A percentile compares a stretch with the other conserved stretches of the same genome.
phyloP scores from a whole-genome alignment of 2,329 filamentous ascomycete genomes.

The Herpotrichia juniperi region DNA sequence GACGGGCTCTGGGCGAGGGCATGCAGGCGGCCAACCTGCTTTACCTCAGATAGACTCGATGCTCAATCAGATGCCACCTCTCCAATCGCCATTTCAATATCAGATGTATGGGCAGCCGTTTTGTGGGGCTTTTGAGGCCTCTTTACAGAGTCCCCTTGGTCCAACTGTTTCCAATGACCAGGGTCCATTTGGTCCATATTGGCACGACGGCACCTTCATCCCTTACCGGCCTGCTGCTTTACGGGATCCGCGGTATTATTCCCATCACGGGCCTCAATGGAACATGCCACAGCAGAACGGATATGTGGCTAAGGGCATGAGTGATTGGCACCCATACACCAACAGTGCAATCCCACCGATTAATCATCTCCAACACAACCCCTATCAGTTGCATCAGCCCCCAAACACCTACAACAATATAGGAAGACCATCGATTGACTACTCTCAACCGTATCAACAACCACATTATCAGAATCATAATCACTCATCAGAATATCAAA shows the following conservation, averaged over 20 bases:
- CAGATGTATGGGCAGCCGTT: slow-evolving; percentile 47
- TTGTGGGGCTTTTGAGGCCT: slow-evolving; percentile 37
- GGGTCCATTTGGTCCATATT: slow-evolving; percentile 48
- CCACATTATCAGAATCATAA: slow-evolving; percentile 26
- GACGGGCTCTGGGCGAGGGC: slow-evolving; percentile 37
- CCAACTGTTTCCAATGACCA: slow-evolving; percentile 50
- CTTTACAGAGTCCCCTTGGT: slow-evolving; percentile 41
- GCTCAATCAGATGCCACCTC: slow-evolving; percentile 64
- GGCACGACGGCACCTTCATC: slow-evolving; percentile 49
- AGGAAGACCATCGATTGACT: slow-evolving; percentile 29
- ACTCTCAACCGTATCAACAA: slow-evolving; percentile 29
- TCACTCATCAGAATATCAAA: slow-evolving; percentile 34
- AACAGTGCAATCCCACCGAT: slow-evolving; percentile 31
- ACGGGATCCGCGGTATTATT: slow-evolving; percentile 46
- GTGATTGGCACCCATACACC: slow-evolving; percentile 28
- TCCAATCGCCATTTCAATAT: slow-evolving; percentile 61
- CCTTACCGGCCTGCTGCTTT: slow-evolving; percentile 49
- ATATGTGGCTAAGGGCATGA: slow-evolving; percentile 17
- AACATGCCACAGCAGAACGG: slow-evolving; percentile 34
- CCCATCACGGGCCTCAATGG: slow-evolving; percentile 38
- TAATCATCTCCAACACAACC: slow-evolving; percentile 31
- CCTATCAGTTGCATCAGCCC: slow-evolving; percentile 31
- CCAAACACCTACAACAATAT: slow-evolving; percentile 29
- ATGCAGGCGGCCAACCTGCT: slow-evolving; percentile 49
- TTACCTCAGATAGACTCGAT: slow-evolving; percentile 65